phyloP scores from a whole-genome alignment of 129 eudicot genomes.

The Tanacetum coccineum region DNA sequence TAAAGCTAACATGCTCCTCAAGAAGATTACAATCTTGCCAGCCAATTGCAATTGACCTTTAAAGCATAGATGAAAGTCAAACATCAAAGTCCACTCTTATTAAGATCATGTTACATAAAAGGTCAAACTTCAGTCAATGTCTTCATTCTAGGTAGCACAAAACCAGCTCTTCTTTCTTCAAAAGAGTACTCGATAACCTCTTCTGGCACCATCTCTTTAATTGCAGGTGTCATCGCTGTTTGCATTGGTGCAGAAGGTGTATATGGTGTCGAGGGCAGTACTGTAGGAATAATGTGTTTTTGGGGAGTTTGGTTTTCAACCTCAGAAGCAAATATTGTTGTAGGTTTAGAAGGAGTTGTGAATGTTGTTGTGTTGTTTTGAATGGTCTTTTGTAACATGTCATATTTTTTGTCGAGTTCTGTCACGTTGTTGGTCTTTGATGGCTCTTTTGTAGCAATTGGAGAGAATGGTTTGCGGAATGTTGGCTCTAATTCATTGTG shows the following conservation, averaged over 20 bases:
- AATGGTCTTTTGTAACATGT: slow-evolving; percentile 35
- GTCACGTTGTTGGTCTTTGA: slow-evolving; percentile 36
- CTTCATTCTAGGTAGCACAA: slow-evolving; percentile 49
- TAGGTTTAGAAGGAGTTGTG: slow-evolving; percentile 54
- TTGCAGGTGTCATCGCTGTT: slow-evolving; percentile 58
- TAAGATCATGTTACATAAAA: not conserved
- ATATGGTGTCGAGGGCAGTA: slow-evolving; percentile 44
- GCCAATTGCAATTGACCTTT: slow-evolving; percentile 57
- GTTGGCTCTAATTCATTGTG: slow-evolving; percentile 36
- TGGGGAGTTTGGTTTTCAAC: slow-evolving; percentile 61
- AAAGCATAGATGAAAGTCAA: not conserved
- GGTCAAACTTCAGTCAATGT: slow-evolving; percentile 34
- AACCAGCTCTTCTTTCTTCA: slow-evolving; percentile 86
- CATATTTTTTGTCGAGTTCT: slow-evolving; percentile 42
- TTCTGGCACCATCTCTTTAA: slow-evolving; percentile 32
- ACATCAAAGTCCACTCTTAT: not conserved
- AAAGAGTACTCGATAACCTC: slow-evolving; percentile 80
- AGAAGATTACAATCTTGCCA: slow-evolving; percentile 14
- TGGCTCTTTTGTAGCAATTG: slow-evolving; percentile 55
- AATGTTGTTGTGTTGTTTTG: slow-evolving; percentile 30
- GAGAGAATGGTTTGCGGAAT: slow-evolving; percentile 70
- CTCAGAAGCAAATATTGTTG: slow-evolving; percentile 24
- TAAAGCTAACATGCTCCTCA: slow-evolving; percentile 11
- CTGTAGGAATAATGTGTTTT: slow-evolving; percentile 28
- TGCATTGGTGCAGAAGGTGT: slow-evolving; percentile 63